Percentiles rank a stretch among this genome's conserved stretches.
These are phyloP conservation scores for Naganishia sp. DNA, from an alignment of 1,284 basidiomycete genomes.

Conservation along the genomic window DNA sequence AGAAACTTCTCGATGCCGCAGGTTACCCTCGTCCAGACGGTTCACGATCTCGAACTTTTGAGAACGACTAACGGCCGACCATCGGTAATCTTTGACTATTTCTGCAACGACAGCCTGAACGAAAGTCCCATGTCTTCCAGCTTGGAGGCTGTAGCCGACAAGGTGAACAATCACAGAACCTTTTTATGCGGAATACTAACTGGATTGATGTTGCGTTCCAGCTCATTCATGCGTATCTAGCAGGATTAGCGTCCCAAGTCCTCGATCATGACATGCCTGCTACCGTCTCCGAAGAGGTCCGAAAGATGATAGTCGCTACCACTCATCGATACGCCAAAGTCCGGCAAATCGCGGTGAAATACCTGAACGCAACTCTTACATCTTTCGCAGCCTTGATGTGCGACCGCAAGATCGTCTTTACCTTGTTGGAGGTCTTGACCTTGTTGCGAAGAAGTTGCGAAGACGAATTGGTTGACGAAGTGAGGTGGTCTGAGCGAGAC, in stretches of 20 bases:
- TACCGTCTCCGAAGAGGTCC: conserved; percentile 73
- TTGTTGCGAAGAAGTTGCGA: conserved; percentile 84
- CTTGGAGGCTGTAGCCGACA: conserved; percentile 84
- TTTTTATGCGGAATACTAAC: not conserved
- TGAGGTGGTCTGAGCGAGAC: conserved; percentile 48
- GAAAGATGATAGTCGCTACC: conserved; percentile 71
- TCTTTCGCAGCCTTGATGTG: conserved; percentile 95
- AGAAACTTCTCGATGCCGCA: conserved; percentile 77
- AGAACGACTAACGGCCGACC: conserved; percentile 77
- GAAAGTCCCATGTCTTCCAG: conserved; percentile 65
- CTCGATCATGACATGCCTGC: conserved; percentile 75
- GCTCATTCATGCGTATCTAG: conserved; percentile 59
- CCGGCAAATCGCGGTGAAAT: conserved; percentile 77
- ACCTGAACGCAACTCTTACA: conserved; percentile 81
- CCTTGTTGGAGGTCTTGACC: conserved; percentile 88
- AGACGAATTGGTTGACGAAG: conserved; percentile 89
- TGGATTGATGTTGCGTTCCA: conserved; percentile 35
- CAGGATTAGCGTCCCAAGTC: conserved; percentile 69
- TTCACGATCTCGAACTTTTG: conserved; percentile 87
- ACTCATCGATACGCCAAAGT: conserved; percentile 82
- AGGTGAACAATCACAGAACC: conserved; percentile 57
- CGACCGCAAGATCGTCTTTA: conserved; percentile 80
- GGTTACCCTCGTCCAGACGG: conserved; percentile 80
- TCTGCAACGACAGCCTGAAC: conserved; percentile 84
- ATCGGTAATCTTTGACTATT: conserved; percentile 82